Evolutionary conservation across 2,329 filamentous ascomycete genomes (phyloP), one percentile per base, ranked within the genome.

Genomic region (Xylaria sp.): DNA sequence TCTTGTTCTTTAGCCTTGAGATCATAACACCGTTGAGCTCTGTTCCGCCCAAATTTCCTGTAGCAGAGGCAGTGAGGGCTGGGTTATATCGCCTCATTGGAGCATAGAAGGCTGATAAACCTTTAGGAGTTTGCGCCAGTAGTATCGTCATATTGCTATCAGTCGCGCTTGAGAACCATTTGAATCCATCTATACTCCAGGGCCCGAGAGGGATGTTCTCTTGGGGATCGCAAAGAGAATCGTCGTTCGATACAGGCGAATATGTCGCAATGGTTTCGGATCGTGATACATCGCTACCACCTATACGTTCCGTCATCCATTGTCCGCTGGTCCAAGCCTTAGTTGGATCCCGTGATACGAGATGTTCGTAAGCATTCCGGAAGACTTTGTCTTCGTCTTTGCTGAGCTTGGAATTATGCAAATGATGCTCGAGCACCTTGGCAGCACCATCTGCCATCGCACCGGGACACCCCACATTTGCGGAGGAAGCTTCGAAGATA

Each of bases 111-210:
- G 84, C 82, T 52, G 83, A 86, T 0, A 90, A 77, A 5, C 81
- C 80, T 1, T 82, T 82, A 1, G 65, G 28, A 0, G 86, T 88
- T 63, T 84, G 83, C 0, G 88, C 88, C 0, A 90, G 83, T 1
- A 90, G 76, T 1, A 90, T 80, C 0, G 84, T 79, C 81, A 90
- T 86, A 54, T 90, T 83, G 0, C 85, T 84, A 74, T 90, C 89
- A 0, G 88, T 90, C 0, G 89, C 89, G 8, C 84, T 87, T 41
- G 84, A 88, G 78, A 91, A 90, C 84, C 88, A 90, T 72, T 90
- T 90, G 80, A 90, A 90, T 0, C 89, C 89, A 59, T 83, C 82
- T 65, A 90, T 84, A 5, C 75, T 76, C 82, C 84, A 88, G 8
- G 75, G 76, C 6, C 75, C 76, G 3, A 75, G 63, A 0, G 74